These are phyloP conservation scores for Erodium moschatum DNA, from an alignment of 441 rosid genomes.

Conservation along the genomic window DNA sequence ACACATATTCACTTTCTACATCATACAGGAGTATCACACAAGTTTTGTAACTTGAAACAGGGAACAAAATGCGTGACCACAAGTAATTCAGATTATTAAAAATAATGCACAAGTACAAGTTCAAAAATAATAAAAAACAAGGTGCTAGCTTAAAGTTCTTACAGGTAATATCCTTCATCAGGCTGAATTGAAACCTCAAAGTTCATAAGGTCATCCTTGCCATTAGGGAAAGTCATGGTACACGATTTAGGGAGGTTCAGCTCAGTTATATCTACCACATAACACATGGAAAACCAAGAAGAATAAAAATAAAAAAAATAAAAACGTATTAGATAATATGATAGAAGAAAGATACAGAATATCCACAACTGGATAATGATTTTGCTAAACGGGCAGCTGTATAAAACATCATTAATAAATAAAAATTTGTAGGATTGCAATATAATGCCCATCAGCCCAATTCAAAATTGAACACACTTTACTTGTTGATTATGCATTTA, in stretches of 20 bases:
- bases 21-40: background rate
- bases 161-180: slow-evolving; percentile 88
- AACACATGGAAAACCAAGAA: background rate
- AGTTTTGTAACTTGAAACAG: background rate
- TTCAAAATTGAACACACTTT: no score
- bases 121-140: background rate
- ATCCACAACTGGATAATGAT: background rate
- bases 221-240: slow-evolving; percentile 63
- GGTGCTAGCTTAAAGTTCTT: slow-evolving; percentile 22
- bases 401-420: background rate
- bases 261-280: slow-evolving; percentile 62
- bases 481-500: no score
- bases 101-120: background rate
- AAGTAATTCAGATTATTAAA: background rate
- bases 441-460: no score
- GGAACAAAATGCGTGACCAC: no score
- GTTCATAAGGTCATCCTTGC: slow-evolving; percentile 85
- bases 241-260: slow-evolving; percentile 79
- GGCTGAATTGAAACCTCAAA: slow-evolving; percentile 82
- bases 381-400: background rate
- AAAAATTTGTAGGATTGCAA: no score
- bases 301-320: no score
- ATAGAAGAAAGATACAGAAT: background rate
- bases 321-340: no score
- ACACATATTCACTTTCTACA: background rate